Percentiles rank a stretch among this genome's conserved stretches.
Conservation (phyloP, 73 alveolate genomes). For the Uronychia setigera region DNA sequence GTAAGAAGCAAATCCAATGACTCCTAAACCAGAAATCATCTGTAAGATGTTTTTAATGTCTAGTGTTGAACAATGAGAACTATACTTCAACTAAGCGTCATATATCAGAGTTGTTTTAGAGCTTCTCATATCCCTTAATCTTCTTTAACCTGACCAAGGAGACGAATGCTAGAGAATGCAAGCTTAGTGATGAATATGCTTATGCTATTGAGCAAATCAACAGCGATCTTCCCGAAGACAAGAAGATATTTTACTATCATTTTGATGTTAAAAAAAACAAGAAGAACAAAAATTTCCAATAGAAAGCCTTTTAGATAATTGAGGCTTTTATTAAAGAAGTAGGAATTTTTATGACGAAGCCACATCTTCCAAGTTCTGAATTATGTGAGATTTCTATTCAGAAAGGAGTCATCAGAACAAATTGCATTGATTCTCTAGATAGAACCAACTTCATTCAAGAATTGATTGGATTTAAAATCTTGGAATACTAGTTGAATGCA, state of each 20-base stretch:
- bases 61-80: conserved; percentile 63
- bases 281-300: conserved; percentile 42
- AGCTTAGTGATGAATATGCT: conserved; percentile 65
- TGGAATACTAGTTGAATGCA: conserved; percentile 64
- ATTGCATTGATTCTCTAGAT: conserved; percentile 97
- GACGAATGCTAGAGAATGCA: conserved; percentile 68
- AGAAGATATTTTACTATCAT: conserved; percentile 65
- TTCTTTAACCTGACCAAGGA: conserved; percentile 78
- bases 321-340: conserved; percentile 34
- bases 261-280: conserved; percentile 79
- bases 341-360: conserved; percentile 29
- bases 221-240: conserved; percentile 54
- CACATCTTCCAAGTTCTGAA: background rate
- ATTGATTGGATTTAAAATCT: conserved; percentile 71
- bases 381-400: conserved; percentile 48
- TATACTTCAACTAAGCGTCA: conserved; percentile 83
- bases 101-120: conserved; percentile 72
- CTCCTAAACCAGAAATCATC: conserved; percentile 86
- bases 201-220: conserved; percentile 67
- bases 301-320: conserved; percentile 13
- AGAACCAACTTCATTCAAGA: conserved; percentile 94
- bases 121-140: conserved; percentile 76
- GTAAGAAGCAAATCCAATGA: conserved; percentile 83
- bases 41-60: conserved; percentile 13
- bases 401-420: conserved; percentile 94